Evolutionary conservation across 345 rosid species (phyloP), one percentile per base, ranked within the genome.

Genomic region (Syzygium aromaticum): DNA sequence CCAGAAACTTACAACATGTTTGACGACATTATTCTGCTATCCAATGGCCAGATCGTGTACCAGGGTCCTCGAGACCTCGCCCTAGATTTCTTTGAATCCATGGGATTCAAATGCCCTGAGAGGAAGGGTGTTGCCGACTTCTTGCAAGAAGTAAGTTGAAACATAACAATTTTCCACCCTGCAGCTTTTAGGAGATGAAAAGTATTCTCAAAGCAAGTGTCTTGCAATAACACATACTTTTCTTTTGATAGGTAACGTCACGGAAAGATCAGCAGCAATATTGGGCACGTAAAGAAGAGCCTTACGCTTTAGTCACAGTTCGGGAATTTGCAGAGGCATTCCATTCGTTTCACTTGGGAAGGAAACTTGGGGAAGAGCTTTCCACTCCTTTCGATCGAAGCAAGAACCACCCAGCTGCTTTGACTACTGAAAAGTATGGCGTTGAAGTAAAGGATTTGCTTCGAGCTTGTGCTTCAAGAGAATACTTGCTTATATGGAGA

Each of bases 81-180:
- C 27, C 92, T 96, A 5, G 93, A 87, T 0, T 96, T 96, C 84
- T 96, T 95, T 17, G 94, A 93, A 73, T 87, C 88, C 14, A 89
- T 92, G 95, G 98, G 98, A 67, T 95, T 96, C 90, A 92, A 85
- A 84, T 96, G 98, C 90, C 97, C 97, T 21, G 91, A 93, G 85
- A 93, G 98, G 89, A 96, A 96, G 92, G 98, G 94, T 14, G 90
- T 90, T 17, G 98, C 98, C 78, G 98, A 95, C 89, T 96, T 94
- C 93, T 89, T 96, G 85, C 98, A 96, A 86, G 98, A 96, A 90
- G 98, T 95, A 87, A 89, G 97, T 56, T 19, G 25, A 10, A 73
- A 33, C 49, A 10, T 1, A 21, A 19, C 49, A 59, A 52, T 14
- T 57, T 73, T 57, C 61, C 23, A 25, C 23, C 38, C 19, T 23